These are phyloP conservation scores for Musa schizocarpa DNA, from an alignment of 176 grass and related monocot species.

Conservation along the genomic window DNA sequence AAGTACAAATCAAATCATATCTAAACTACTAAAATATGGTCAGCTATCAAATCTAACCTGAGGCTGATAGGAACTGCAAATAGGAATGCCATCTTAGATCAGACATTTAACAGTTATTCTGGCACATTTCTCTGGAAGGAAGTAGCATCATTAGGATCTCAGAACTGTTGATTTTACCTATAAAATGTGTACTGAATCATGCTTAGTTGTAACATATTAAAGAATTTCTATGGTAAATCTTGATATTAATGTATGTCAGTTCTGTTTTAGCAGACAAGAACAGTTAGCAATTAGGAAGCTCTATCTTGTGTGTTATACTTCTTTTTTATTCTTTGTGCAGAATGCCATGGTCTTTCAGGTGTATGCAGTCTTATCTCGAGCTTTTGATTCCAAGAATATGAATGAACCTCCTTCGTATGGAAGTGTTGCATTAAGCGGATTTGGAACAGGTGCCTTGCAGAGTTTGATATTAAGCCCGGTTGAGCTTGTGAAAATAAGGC, in stretches of 20 bases:
- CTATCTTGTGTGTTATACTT: not conserved
- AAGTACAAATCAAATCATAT: too few relatives aligned
- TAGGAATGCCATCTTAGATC: too few relatives aligned
- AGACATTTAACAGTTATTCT: too few relatives aligned
- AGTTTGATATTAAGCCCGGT: slow-evolving; percentile 76
- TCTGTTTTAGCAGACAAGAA: not conserved
- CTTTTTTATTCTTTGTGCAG: slow-evolving; percentile 24
- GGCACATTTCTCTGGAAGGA: too few relatives aligned
- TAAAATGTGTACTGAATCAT: not conserved
- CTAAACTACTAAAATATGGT: too few relatives aligned
- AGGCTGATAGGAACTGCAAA: too few relatives aligned
- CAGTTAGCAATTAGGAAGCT: not conserved
- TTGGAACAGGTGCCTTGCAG: slow-evolving; percentile 68
- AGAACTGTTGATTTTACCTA: not conserved
- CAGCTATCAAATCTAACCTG: too few relatives aligned
- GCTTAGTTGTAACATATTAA: not conserved
- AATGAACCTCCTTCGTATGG: slow-evolving; percentile 53
- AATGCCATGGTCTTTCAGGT: slow-evolving; percentile 93
- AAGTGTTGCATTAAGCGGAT: slow-evolving; percentile 64
- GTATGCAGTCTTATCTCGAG: slow-evolving; percentile 66
- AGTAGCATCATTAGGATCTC: not conserved
- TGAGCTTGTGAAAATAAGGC: slow-evolving; percentile 81
- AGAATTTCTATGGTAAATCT: not conserved
- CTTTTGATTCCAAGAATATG: slow-evolving; percentile 24
- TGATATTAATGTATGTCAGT: not conserved